Evolutionary conservation across 2,329 filamentous ascomycete genomes (phyloP), one percentile per base, ranked within the genome.

Genomic region (Colletotrichum phormii): DNA sequence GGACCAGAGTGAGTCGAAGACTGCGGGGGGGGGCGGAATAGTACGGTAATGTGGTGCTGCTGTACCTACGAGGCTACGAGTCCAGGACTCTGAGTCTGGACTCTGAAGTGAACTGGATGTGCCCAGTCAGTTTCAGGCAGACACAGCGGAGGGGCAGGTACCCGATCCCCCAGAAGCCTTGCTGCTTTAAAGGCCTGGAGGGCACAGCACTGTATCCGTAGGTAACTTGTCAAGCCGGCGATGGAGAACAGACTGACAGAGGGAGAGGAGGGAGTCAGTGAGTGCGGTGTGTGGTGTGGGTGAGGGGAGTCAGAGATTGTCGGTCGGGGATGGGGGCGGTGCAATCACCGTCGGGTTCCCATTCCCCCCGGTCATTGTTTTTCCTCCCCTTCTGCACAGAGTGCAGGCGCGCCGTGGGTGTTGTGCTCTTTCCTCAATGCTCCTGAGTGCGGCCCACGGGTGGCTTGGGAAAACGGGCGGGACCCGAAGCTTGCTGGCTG

Each of bases 131-230:
- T 59, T 64, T 54, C 67, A 60, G 67, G 54, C 62, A 71, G 51
- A 66, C 42, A 60, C 29, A 67, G 67, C 4, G 67, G 54, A 42
- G 67, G 67, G 67, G 51, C 22, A 61, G 55, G 67, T 13, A 46
- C 55, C 46, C 62, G 66, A 66, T 24, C n/a, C 33, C 33, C 24
- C 49, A 37, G 63, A 55, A 12, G 63, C 26, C 67, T 71, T 67
- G 67, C 67, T 71, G 67, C 63, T 71, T 67, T 71, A 67, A 70
- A 53, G 13, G 12, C 35, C 24, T 9, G 63, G 46, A 22, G n/a
- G 29, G n/a, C n/a, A 22, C 29, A 22, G 61, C 29, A 33, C n/a
- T 29, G 18, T 13, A 49, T 29, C 26, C 26, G 26, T 29, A 29
- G 26, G 26, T 29, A 53, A 33, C 35, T 18, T 60, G 33, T 26